phyloP scores from a whole-genome alignment of 2,329 filamentous ascomycete species.

The Hymenoscyphus scutula region DNA sequence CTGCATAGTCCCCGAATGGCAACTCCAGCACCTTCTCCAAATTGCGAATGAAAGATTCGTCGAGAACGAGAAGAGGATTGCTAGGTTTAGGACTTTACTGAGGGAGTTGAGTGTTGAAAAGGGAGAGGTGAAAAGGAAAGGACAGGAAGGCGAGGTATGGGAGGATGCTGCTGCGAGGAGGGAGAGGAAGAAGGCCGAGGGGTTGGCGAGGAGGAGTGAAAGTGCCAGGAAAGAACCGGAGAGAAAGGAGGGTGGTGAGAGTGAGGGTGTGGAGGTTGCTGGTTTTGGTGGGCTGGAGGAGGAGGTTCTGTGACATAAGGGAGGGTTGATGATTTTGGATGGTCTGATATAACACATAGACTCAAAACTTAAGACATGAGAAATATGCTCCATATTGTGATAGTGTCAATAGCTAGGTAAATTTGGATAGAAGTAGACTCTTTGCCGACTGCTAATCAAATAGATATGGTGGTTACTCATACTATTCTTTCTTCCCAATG shows the following conservation, averaged over 20 bases:
- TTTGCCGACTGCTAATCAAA: too few species aligned
- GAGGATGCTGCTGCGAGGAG: constrained; percentile 52
- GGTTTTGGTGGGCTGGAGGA: neutral
- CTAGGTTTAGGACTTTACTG: constrained; percentile 55
- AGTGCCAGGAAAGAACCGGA: neutral
- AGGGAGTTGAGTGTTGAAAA: constrained; percentile 23
- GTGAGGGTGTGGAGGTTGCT: neutral
- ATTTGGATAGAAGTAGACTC: too few species aligned
- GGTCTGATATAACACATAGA: too few species aligned
- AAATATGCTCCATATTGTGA: too few species aligned
- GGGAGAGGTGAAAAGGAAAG: constrained; percentile 26
- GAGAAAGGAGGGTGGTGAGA: neutral
- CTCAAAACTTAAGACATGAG: neutral
- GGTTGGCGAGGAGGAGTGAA: constrained; percentile 47
- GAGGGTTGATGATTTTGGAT: neutral
- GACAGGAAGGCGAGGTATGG: constrained; percentile 47
- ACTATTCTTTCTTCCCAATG: too few species aligned
- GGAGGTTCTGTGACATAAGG: neutral
- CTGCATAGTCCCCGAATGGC: constrained; percentile 61
- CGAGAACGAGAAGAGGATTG: constrained; percentile 66
- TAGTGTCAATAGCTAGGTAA: too few species aligned
- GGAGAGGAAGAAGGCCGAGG: constrained; percentile 57
- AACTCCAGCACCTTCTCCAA: constrained; percentile 63
- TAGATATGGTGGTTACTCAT: too few species aligned
- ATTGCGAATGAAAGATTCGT: constrained; percentile 74